Evolutionary conservation across 768 basidiomycete species (phyloP), one percentile per base, ranked within the genome.

Genomic region (Kwoniella newhampshirensis): DNA sequence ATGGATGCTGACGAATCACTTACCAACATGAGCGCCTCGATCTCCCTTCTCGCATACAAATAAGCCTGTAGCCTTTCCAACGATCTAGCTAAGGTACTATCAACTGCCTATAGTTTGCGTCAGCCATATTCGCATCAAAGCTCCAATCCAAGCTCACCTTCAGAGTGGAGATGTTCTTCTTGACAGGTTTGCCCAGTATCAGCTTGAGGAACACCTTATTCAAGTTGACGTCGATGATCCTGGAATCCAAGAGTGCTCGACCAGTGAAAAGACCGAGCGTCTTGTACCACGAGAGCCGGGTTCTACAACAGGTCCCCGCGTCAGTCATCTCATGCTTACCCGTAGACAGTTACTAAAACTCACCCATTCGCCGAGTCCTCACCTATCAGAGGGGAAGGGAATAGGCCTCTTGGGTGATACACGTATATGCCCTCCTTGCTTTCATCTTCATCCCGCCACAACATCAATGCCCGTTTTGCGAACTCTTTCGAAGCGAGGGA

Each of bases 401-500:
- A 98, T 37, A 99, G 79, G 8, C 94, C 94, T 39, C 77, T 77
- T 1, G 91, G 88, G 71, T 92, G 89, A 71, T 85, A 82, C 0
- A 98, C 96, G 75, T 91, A 89, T 1, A 80, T 74, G 3, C 85
- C 84, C 23, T 82, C 73, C 32, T 82, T 50, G 12, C 81, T 77
- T 60, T 77, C 68, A 59, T 96, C 91, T 1, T 86, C 85, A 69
- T 91, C 90, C 56, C 91, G 82, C 96, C 96, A 98, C 27, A 97
- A 82, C 77, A 88, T 88, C 64, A 97, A 79, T 58, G 89, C 85
- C 67, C 87, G 84, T 51, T 89, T 81, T 0, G 91, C 91, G 75
- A 98, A 98, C 76, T 97, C 96, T 68, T 86, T 88, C 40, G 90
- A 94, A 7, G 92, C 96, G 47, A 98, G 78, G n/a, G 93, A 89